Conservation (phyloP, 2,329 filamentous ascomycete species). For the Verticillium dahliae region DNA sequence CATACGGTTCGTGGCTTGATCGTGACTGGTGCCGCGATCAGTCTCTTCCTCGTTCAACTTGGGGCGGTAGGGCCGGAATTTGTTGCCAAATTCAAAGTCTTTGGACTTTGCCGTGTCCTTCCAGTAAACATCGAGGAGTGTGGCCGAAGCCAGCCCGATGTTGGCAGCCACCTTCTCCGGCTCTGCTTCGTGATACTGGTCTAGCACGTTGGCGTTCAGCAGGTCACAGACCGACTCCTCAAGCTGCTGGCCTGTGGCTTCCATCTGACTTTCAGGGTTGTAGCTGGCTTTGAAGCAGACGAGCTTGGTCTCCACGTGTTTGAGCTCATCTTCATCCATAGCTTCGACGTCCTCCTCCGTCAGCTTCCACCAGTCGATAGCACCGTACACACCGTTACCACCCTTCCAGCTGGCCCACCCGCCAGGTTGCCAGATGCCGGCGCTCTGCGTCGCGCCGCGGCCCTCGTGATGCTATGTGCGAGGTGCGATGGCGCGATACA, state of each 20-base stretch:
- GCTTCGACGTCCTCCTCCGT: background rate
- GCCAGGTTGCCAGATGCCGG: background rate
- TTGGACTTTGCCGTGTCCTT: background rate
- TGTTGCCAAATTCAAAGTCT: constrained; percentile 14
- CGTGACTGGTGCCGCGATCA: constrained; percentile 11
- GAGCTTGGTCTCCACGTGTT: background rate
- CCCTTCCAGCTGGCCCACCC: background rate
- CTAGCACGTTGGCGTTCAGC: background rate
- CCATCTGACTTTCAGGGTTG: background rate
- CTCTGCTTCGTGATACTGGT: background rate
- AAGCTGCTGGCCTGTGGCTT: background rate
- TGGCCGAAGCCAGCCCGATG: background rate
- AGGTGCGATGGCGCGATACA: background rate
- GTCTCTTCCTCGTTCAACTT: constrained; percentile 4
- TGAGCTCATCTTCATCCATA: background rate
- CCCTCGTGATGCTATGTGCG: background rate
- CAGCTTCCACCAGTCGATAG: background rate
- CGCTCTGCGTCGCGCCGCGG: background rate
- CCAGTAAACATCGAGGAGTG: background rate
- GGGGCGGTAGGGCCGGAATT: constrained; percentile 9
- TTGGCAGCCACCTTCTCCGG: background rate
- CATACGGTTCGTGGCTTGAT: constrained; percentile 13
- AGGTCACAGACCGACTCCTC: background rate
- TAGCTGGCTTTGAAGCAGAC: background rate
- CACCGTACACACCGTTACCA: background rate